phyloP scores from a whole-genome alignment of 2,329 filamentous ascomycete species.

The Colletotrichum liaoningense region DNA sequence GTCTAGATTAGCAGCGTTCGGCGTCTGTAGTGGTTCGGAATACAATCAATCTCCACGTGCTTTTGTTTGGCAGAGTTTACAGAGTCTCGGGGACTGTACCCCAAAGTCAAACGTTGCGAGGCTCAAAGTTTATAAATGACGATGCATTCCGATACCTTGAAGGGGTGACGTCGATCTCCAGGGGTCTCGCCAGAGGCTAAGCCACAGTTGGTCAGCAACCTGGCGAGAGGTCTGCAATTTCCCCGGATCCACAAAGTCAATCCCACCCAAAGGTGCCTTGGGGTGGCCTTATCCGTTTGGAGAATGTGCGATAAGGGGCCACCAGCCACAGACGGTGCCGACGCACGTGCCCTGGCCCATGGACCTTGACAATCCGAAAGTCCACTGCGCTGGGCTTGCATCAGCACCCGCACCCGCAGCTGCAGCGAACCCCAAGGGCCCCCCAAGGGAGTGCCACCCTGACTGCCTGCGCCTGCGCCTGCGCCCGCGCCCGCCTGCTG shows the following conservation, averaged over 20 bases:
- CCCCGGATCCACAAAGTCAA: slow-evolving; percentile 28
- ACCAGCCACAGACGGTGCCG: slow-evolving; percentile 20
- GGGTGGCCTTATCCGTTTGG: background rate
- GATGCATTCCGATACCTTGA: slow-evolving; percentile 2
- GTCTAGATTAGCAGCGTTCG: slow-evolving; percentile 1
- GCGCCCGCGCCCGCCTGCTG: background rate
- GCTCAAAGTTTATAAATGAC: background rate
- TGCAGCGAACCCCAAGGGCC: slow-evolving; percentile 12
- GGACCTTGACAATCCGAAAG: slow-evolving; percentile 3
- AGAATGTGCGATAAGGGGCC: background rate
- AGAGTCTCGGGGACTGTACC: background rate
- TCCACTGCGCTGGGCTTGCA: background rate
- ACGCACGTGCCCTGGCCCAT: slow-evolving; percentile 22
- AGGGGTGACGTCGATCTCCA: slow-evolving; percentile 29
- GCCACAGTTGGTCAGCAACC: slow-evolving; percentile 25
- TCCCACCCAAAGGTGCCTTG: background rate
- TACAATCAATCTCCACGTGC: slow-evolving; percentile 21
- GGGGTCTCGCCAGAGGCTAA: slow-evolving; percentile 13
- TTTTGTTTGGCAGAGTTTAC: background rate
- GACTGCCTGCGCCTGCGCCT: background rate
- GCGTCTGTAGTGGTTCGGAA: slow-evolving; percentile 24
- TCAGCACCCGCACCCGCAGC: slow-evolving; percentile 15
- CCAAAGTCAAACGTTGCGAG: background rate
- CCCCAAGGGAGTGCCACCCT: too few relatives aligned
- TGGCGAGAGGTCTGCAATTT: slow-evolving; percentile 23